Base-by-base conservation (phyloP, 805 yeast species). In the Candida mattraensis region DNA sequence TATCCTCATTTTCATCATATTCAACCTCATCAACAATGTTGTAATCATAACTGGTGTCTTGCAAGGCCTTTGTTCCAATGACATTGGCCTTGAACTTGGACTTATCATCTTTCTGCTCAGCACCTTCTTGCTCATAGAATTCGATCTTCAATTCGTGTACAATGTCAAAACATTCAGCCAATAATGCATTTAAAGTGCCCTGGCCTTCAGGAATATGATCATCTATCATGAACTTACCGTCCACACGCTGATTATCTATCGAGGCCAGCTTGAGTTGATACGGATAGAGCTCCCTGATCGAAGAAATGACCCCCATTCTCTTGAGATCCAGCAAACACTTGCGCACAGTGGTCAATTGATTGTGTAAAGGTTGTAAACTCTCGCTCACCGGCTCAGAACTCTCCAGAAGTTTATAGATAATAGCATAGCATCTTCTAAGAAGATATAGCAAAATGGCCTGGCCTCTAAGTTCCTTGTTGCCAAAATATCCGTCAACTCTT, bases 171-270 rank as follows among this genome's bases (percentile, higher is more conserved):
- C 98, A 91, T 58, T 89, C 97, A 3, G 95, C 93, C 33, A 91
- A 67, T 39, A 91, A 64, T 1, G 95, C 95, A 59, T 80, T 88
- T 45, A 93, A 69, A n/a, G 95, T 79, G 5, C 97, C 99, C 63
- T 93, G 99, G 9, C 99, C 99, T 58, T 93, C 98, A 2, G 99
- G 99, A 27, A 93, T 83, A 45, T 87, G 85, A 33, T 80, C 86
- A 43, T 85, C 87, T 29, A 87, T 83, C 54, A 84, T 78, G 53
- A 93, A 93, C 66, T 87, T 91, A 6, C 99, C 99, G 58, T 93
- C 98, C 10, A 66, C 72, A 54, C 97, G 77, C 54, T 83, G 57
- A 53, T 88, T 85, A 59, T 93, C 99, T 41, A 93, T 71, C 11
- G 93, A 81, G 2, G 94, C 93, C 37, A 93, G 70, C 63, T 93